Evolutionary conservation across 2,329 filamentous ascomycete species (phyloP).

Genomic region (Podosphaera fusca): DNA sequence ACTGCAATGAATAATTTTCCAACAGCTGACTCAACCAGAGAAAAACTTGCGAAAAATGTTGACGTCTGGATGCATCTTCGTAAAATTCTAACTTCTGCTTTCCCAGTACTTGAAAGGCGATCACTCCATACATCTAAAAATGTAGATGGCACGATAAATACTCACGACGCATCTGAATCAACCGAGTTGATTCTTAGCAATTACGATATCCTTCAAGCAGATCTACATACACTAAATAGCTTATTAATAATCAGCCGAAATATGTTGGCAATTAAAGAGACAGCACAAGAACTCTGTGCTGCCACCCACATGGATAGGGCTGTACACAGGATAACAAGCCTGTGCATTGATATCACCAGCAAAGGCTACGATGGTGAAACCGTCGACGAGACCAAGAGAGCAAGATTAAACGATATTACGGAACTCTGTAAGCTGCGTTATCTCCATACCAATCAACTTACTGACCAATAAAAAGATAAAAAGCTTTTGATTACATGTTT

Average conservation of each 20-base stretch:
- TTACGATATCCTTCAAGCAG: constrained; percentile 34
- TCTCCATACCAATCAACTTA: neutral
- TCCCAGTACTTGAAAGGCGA: constrained; percentile 34
- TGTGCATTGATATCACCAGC: constrained; percentile 43
- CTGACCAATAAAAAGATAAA: constrained; percentile 26
- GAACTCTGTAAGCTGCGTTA: constrained; percentile 30
- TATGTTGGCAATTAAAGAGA: constrained; percentile 38
- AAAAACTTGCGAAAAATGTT: constrained; percentile 36
- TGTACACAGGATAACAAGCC: constrained; percentile 39
- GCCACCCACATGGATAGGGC: constrained; percentile 41
- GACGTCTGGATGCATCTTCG: constrained; percentile 43
- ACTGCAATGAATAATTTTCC: neutral
- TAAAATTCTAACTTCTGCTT: constrained; percentile 35
- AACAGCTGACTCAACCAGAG: constrained; percentile 19
- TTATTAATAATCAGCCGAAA: constrained; percentile 44
- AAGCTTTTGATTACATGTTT: constrained; percentile 41
- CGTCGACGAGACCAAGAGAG: constrained; percentile 32
- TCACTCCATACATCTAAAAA: constrained; percentile 32
- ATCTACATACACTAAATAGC: constrained; percentile 39
- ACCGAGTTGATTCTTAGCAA: constrained; percentile 39
- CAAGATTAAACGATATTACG: constrained; percentile 36
- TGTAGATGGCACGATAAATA: constrained; percentile 29
- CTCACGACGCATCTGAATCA: constrained; percentile 35
- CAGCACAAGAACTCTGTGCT: constrained; percentile 41
- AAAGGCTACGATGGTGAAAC: constrained; percentile 41